Conservation (phyloP, 2,329 filamentous ascomycete species). For the Diaporthe vaccinii region DNA sequence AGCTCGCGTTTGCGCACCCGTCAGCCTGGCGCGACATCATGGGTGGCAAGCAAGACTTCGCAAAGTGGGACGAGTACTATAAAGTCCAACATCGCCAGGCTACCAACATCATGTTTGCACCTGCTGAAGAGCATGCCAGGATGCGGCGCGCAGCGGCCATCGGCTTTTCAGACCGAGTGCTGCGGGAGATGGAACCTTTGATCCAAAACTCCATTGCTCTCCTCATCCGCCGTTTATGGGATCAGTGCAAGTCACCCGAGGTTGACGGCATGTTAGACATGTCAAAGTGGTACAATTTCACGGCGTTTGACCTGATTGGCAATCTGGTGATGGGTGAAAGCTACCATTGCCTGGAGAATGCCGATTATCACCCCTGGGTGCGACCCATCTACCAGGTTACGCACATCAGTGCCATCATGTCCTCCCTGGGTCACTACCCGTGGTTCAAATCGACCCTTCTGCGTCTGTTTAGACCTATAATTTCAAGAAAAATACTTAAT, state of each 20-base stretch:
- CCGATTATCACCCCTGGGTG: constrained; percentile 31
- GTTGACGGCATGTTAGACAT: constrained; percentile 11
- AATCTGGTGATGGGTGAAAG: constrained; percentile 27
- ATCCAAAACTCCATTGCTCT: constrained; percentile 11
- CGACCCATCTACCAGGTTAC: constrained; percentile 31
- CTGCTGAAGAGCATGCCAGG: constrained; percentile 30
- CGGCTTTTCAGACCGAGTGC: constrained; percentile 34
- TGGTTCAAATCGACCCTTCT: constrained; percentile 17
- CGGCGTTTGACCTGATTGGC: constrained; percentile 34
- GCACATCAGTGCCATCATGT: constrained; percentile 23
- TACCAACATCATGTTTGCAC: constrained; percentile 28
- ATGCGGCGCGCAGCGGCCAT: constrained; percentile 16
- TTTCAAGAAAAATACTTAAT: background rate
- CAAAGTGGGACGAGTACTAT: constrained; percentile 27
- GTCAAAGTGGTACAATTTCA: constrained; percentile 33
- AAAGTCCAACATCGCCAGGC: background rate
- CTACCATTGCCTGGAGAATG: constrained; percentile 29
- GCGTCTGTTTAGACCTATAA: background rate
- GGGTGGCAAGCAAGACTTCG: constrained; percentile 12
- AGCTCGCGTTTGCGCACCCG: constrained; percentile 54
- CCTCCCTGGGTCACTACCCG: constrained; percentile 28
- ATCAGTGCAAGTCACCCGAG: background rate
- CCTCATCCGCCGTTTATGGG: background rate
- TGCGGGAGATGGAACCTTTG: constrained; percentile 20
- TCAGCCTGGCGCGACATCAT: constrained; percentile 55